Conservation (phyloP, 805 yeast genomes). For the Myxozyma kluyveri region DNA sequence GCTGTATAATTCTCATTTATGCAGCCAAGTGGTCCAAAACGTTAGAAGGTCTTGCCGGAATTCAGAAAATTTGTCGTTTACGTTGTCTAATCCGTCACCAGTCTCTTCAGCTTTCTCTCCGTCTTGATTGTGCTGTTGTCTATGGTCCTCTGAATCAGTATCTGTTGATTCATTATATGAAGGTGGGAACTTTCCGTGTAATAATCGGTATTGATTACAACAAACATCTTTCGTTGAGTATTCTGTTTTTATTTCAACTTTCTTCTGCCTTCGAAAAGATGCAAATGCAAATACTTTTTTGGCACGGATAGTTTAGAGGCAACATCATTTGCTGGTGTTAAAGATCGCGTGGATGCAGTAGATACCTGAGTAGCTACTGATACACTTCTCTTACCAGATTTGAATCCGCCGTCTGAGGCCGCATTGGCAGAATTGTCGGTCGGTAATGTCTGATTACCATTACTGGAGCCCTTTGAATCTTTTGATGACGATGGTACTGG, state of each 20-base stretch:
- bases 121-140: no score
- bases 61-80: neutral
- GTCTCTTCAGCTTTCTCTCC: neutral
- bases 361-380: neutral
- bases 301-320: no score
- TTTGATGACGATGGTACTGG: no score
- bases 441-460: conserved; percentile 3
- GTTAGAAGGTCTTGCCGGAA: conserved; percentile 17
- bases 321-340: conserved; percentile 2
- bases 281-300: no score
- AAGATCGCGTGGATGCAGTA: neutral
- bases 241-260: conserved; percentile 22
- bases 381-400: neutral
- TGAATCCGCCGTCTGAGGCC: conserved; percentile 1
- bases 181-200: conserved; percentile 22
- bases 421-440: neutral
- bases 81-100: neutral
- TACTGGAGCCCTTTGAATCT: no score
- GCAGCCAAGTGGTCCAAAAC: conserved; percentile 30
- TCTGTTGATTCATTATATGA: neutral
- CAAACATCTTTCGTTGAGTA: conserved; percentile 28
- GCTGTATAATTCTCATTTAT: conserved; percentile 28
- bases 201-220: conserved; percentile 22
- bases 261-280: conserved; percentile 23
- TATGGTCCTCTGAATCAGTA: neutral